Conservation (phyloP, 768 basidiomycete genomes). For the Leccinum arenicola region DNA sequence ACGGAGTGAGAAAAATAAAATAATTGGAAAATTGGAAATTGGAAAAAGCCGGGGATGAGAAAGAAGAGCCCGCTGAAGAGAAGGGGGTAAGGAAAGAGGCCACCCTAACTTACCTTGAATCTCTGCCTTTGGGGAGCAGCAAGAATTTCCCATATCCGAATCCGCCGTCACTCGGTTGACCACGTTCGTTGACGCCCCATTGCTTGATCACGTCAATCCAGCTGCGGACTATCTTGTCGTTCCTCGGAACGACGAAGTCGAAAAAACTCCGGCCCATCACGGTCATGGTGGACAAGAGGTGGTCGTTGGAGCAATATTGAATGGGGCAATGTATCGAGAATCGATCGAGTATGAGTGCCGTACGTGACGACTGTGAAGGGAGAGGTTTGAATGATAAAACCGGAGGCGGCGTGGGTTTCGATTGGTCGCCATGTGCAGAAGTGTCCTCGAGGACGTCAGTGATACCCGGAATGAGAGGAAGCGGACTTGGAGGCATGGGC, state of each 20-base stretch:
- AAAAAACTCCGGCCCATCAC: constrained; percentile 68
- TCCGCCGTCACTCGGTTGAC: constrained; percentile 80
- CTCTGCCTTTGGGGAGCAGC: constrained; percentile 54
- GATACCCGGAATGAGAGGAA: constrained; percentile 27
- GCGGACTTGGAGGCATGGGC: constrained; percentile 55
- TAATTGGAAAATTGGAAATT: neutral
- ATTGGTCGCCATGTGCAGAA: constrained; percentile 2
- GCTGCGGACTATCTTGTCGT: constrained; percentile 62
- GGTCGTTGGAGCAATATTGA: constrained; percentile 72
- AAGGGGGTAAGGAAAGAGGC: neutral
- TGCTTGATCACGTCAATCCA: constrained; percentile 80
- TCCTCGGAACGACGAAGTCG: constrained; percentile 65
- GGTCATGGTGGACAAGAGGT: constrained; percentile 55
- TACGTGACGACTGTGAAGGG: constrained; percentile 67
- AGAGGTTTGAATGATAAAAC: constrained; percentile 58
- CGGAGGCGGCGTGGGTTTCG: constrained; percentile 8
- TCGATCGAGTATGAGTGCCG: constrained; percentile 79
- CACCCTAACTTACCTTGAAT: constrained; percentile 43
- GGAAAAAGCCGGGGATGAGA: neutral
- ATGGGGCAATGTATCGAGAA: constrained; percentile 67
- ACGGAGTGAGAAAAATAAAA: constrained; percentile 1
- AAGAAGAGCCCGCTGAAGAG: neutral
- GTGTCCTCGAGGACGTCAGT: constrained; percentile 13
- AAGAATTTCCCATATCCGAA: constrained; percentile 79
- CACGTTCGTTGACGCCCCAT: constrained; percentile 83